Conservation (phyloP, 805 yeast genomes). For the Wickerhamomyces chambardii region DNA sequence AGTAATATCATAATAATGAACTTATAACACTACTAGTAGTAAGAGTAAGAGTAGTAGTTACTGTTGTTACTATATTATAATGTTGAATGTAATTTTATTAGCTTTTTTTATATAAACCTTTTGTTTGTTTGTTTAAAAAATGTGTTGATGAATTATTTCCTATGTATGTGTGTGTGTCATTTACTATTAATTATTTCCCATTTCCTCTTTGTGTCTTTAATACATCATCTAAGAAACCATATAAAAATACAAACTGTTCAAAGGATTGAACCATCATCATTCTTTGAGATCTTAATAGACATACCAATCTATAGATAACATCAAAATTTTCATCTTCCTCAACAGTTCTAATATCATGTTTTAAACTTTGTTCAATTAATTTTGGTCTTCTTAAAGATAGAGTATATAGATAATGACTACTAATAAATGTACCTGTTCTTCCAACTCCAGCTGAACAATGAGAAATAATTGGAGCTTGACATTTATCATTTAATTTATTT, state of each 20-base stretch:
- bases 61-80: too few relatives aligned
- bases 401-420: constrained; percentile 43
- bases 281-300: constrained; percentile 33
- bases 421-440: constrained; percentile 82
- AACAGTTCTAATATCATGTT: background rate
- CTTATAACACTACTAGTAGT: too few relatives aligned
- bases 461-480: constrained; percentile 42
- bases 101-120: too few relatives aligned
- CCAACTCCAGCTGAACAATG: constrained; percentile 99
- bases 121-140: too few relatives aligned
- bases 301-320: constrained; percentile 28
- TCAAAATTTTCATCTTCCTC: constrained; percentile 15
- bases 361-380: background rate
- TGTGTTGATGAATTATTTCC: too few relatives aligned
- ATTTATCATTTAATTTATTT: background rate
- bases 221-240: constrained; percentile 23
- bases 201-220: too few relatives aligned
- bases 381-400: background rate
- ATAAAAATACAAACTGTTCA: constrained; percentile 35
- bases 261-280: constrained; percentile 40
- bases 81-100: too few relatives aligned
- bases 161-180: too few relatives aligned
- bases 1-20: too few relatives aligned
- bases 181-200: too few relatives aligned
- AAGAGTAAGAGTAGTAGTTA: too few relatives aligned